Evolutionary conservation across 1,284 basidiomycete species (phyloP).

Genomic region (Stereum hirsutum): DNA sequence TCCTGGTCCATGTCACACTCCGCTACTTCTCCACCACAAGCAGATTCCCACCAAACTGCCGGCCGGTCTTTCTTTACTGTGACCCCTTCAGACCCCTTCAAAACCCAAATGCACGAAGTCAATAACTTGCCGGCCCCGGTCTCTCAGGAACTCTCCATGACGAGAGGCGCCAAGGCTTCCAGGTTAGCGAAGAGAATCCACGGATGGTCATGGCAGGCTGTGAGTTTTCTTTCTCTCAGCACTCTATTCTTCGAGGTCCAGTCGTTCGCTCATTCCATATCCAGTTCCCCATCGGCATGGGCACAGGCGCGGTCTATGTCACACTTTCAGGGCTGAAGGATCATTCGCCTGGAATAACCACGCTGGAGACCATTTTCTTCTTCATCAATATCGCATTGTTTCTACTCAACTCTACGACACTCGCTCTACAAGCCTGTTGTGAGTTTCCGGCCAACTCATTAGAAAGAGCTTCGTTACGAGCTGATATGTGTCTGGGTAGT

Average conservation of each 20-base stretch:
- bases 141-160: no score
- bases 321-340: constrained; percentile 31
- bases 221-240: constrained; percentile 15
- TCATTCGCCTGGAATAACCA: constrained; percentile 23
- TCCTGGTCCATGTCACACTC: no score
- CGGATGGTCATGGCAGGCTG: constrained; percentile 42
- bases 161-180: no score
- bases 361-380: constrained; percentile 34
- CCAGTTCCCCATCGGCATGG: constrained; percentile 42
- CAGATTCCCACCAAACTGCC: no score
- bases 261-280: not conserved
- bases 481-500: constrained; percentile 20
- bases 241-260: not conserved
- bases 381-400: constrained; percentile 36
- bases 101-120: no score
- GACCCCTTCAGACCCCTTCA: no score
- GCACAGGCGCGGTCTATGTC: constrained; percentile 39
- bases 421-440: constrained; percentile 34
- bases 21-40: no score
- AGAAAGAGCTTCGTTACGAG: not conserved
- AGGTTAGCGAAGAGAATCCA: constrained; percentile 32
- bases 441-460: constrained; percentile 10
- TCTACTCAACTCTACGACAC: constrained; percentile 30
- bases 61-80: no score
- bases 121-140: no score